These are phyloP conservation scores for Asterophora parasitica DNA, from an alignment of 768 basidiomycete species.

Conservation along the genomic window DNA sequence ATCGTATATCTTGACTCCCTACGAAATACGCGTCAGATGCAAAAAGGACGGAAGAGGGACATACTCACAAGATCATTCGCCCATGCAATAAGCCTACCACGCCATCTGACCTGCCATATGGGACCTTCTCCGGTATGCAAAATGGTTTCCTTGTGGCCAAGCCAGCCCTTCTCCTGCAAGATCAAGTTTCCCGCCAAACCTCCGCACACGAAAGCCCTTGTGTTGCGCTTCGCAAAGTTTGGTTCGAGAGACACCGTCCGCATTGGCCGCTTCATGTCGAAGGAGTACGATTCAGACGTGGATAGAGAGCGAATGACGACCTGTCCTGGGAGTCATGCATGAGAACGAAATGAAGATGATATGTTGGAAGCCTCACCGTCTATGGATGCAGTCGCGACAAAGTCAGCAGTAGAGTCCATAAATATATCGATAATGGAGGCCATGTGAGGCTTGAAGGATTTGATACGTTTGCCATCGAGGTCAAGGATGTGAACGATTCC, in stretches of 20 bases:
- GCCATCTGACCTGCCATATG: constrained; percentile 90
- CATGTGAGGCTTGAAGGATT: constrained; percentile 85
- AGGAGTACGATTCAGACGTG: constrained; percentile 73
- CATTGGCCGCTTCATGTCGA: constrained; percentile 91
- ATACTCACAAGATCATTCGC: constrained; percentile 79
- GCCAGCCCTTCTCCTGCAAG: constrained; percentile 94
- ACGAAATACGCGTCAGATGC: not conserved
- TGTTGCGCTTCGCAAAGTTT: constrained; percentile 71
- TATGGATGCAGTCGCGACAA: constrained; percentile 87
- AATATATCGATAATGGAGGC: constrained; percentile 84
- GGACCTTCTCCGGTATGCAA: constrained; percentile 87
- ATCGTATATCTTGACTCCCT: constrained; percentile 96
- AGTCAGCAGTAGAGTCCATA: constrained; percentile 81
- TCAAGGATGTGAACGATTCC: constrained; percentile 90
- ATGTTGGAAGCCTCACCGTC: constrained; percentile 62
- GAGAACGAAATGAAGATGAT: constrained; percentile 8
- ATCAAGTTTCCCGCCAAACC: constrained; percentile 85
- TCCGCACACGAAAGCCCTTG: constrained; percentile 83
- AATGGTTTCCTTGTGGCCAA: constrained; percentile 87
- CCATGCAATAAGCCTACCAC: constrained; percentile 87
- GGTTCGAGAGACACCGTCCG: constrained; percentile 89
- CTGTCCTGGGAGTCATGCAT: constrained; percentile 58
- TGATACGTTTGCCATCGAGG: constrained; percentile 73
- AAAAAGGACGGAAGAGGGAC: not conserved
- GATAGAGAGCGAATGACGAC: constrained; percentile 82